Percentiles rank a stretch among this genome's conserved stretches.
Evolutionary conservation across 345 rosid species (phyloP).

Genomic region (Eucalyptus sp.): DNA sequence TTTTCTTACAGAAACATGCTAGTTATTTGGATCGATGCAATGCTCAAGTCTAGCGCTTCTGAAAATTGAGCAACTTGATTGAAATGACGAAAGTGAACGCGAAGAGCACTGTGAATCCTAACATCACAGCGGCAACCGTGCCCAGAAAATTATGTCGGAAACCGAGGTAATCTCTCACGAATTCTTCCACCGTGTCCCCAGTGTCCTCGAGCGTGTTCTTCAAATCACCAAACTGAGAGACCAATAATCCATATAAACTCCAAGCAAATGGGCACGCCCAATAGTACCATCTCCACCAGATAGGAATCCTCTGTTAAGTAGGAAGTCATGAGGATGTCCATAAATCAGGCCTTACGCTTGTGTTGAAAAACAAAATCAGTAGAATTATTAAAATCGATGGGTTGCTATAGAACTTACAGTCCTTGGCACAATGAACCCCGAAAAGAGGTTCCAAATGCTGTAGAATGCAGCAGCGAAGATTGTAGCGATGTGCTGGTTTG

Average conservation of each 20-base stretch:
- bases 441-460: constrained; percentile 27
- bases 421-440: constrained; percentile 27
- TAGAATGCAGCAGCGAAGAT: constrained; percentile 21
- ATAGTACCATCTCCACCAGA: constrained; percentile 45
- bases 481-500: constrained; percentile 22
- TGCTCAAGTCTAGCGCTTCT: constrained; percentile 1
- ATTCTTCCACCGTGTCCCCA: background rate
- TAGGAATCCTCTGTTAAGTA: constrained; percentile 16
- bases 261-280: constrained; percentile 29
- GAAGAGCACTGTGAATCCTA: constrained; percentile 11
- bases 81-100: constrained; percentile 7
- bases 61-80: constrained; percentile 19
- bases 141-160: constrained; percentile 20
- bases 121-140: constrained; percentile 8
- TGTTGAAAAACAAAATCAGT: background rate
- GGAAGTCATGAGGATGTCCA: background rate
- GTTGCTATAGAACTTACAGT: constrained; percentile 5
- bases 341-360: background rate
- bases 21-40: background rate
- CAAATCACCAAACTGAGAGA: constrained; percentile 24
- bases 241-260: constrained; percentile 26
- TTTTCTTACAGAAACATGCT: background rate
- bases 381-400: background rate
- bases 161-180: constrained; percentile 2
- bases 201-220: background rate